phyloP scores from a whole-genome alignment of 225 moss, liverwort and hornwort genomes.

The Physcomitrium patens region DNA sequence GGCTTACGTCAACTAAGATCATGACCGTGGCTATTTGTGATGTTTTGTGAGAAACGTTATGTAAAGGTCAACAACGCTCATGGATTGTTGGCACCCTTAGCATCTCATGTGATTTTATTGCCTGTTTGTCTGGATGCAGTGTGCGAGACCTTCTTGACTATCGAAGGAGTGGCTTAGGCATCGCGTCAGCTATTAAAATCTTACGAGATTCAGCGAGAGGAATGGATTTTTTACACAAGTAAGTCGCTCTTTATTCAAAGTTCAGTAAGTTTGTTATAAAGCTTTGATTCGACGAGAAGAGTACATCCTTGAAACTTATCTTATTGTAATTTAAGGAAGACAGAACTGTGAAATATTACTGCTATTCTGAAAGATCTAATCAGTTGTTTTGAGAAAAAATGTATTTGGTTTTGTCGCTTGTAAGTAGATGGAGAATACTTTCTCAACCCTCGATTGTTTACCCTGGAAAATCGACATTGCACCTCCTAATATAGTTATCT shows the following conservation, averaged over 20 bases:
- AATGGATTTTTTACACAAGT: conserved; percentile 99
- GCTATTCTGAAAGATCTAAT: no score
- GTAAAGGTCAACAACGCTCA: no score
- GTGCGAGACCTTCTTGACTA: conserved; percentile 84
- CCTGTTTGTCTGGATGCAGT: conserved; percentile 52
- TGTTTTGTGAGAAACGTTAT: neutral
- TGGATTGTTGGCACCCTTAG: neutral
- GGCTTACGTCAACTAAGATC: neutral
- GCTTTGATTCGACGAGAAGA: neutral
- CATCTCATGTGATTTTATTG: conserved; percentile 1
- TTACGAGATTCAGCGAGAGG: conserved; percentile 93
- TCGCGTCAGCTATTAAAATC: conserved; percentile 74
- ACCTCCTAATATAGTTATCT: conserved; percentile 18
- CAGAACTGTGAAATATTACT: neutral
- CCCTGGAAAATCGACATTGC: neutral
- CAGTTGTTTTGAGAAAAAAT: no score
- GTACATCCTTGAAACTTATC: neutral
- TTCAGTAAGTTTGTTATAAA: neutral
- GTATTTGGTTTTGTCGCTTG: no score
- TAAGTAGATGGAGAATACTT: no score
- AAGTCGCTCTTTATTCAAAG: conserved; percentile 18
- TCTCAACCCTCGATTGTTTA: no score
- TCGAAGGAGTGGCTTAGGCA: conserved; percentile 73
- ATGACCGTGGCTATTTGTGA: neutral
- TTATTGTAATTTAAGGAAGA: neutral